Evolutionary conservation across 2,329 filamentous ascomycete species (phyloP), one percentile per base, ranked within the genome.

Genomic region (Neopestalotiopsis sp.): DNA sequence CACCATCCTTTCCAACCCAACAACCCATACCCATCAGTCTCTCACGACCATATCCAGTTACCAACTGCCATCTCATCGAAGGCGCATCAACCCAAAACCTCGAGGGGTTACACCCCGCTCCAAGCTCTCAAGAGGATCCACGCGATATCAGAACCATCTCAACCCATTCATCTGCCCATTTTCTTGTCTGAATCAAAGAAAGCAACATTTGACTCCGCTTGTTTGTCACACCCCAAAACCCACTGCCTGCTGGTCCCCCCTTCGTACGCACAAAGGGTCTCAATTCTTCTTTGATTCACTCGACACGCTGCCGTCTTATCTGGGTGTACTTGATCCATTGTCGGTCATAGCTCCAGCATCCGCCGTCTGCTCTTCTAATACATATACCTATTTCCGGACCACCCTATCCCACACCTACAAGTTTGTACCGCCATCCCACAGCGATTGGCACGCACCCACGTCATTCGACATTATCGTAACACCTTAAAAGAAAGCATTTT

Each of bases 61-160:
- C 40, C 20, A n/a, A 40, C 28, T 59, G 20, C 13, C 52, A 40
- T 24, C 56, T 20, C 52, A 62, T 20, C n/a, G 32, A 12, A n/a
- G 38, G n/a, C 32, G 14, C 17, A 32, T n/a, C 45, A 32, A 45
- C 24, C 20, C 32, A 20, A 40, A 66, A 57, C 42, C 42, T 40
- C 64, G 64, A 66, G 45, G 64, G 49, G 45, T 57, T 2, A 34
- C 56, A 58, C 64, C 64, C 64, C 64, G 64, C 64, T 30, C 64
- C 32, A 9, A 30, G 28, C 30, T 38, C 49, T 20, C 52, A 38
- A 42, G 38, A 66, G 64, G 45, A 45, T 66, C 49, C 34, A 65
- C 64, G 64, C 52, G 64, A 40, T 66, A 66, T 66, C 28, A 49
- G 45, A 38, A 24, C 62, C 42, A 65, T 40, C 59, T 38, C 28